Evolutionary conservation across 75 land plant genomes (phyloP).

Genomic region (Picea sitchensis): DNA sequence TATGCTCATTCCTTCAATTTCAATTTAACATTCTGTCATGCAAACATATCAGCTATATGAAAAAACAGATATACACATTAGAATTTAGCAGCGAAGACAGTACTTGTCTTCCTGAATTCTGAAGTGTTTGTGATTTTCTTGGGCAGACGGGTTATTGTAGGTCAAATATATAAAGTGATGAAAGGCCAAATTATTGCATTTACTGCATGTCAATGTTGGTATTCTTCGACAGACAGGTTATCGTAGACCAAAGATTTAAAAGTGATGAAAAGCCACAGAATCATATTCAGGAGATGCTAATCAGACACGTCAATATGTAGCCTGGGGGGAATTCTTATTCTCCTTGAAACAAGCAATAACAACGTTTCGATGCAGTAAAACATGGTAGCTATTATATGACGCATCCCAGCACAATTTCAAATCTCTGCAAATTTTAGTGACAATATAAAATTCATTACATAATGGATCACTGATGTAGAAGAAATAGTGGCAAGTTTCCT

Average conservation of each 20-base stretch:
- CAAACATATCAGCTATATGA: neutral
- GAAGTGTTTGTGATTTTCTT: neutral
- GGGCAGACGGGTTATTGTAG: too few species aligned
- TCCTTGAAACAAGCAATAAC: conserved; percentile 4
- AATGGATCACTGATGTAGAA: too few species aligned
- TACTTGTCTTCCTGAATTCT: neutral
- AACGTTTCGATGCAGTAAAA: neutral
- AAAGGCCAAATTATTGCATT: too few species aligned
- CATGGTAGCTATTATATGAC: too few species aligned
- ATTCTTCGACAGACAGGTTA: neutral
- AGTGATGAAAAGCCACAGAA: neutral
- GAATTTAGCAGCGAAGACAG: neutral
- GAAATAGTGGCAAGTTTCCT: too few species aligned
- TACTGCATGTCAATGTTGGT: too few species aligned
- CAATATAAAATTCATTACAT: too few species aligned
- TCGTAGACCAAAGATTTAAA: neutral
- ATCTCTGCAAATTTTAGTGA: too few species aligned
- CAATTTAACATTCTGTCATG: too few species aligned
- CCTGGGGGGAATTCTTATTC: neutral
- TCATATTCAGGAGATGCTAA: neutral
- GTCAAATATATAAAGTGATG: too few species aligned
- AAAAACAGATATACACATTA: neutral
- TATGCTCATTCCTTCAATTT: too few species aligned
- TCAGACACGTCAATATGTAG: neutral
- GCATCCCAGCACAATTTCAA: too few species aligned